Evolutionary conservation across 2,329 filamentous ascomycete species (phyloP).

Genomic region (Proliferodiscus dingleyae): DNA sequence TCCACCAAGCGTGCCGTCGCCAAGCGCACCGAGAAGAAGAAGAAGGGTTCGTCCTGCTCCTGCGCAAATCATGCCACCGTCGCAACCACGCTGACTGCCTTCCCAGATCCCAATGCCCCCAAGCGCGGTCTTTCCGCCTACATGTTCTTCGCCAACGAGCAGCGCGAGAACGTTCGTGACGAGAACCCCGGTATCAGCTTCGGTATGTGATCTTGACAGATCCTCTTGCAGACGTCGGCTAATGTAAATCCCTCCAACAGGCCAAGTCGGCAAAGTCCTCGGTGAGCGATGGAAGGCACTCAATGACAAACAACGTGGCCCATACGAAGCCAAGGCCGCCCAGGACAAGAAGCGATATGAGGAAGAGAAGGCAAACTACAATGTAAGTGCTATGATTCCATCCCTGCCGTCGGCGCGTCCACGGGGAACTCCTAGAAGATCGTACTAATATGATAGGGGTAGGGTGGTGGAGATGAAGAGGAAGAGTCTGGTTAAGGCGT

Average conservation of each 20-base stretch:
- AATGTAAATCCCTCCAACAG: constrained; percentile 40
- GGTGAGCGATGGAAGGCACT: constrained; percentile 99
- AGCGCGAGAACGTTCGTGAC: constrained; percentile 95
- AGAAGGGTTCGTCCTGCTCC: constrained; percentile 55
- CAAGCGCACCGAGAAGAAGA: constrained; percentile 61
- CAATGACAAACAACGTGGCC: constrained; percentile 83
- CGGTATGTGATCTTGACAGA: constrained; percentile 51
- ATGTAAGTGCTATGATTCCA: constrained; percentile 53
- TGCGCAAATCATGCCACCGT: background rate
- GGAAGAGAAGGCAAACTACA: constrained; percentile 93
- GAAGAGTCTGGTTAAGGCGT: constrained; percentile 42
- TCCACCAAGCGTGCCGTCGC: constrained; percentile 55
- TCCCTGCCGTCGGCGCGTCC: too few relatives aligned
- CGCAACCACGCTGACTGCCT: constrained; percentile 11
- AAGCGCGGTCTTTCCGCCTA: constrained; percentile 99
- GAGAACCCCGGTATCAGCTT: constrained; percentile 98
- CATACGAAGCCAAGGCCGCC: constrained; percentile 95
- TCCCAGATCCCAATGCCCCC: constrained; percentile 90
- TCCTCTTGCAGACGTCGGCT: constrained; percentile 7
- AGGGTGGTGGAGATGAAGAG: constrained; percentile 51
- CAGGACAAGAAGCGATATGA: constrained; percentile 99
- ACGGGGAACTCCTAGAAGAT: too few relatives aligned
- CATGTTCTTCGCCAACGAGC: constrained; percentile 99
- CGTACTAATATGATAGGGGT: constrained; percentile 33
- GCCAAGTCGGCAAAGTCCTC: constrained; percentile 95